Conservation (phyloP, 371 early-diverging fungal species). For the Thermomucor indicae-seudaticae region DNA sequence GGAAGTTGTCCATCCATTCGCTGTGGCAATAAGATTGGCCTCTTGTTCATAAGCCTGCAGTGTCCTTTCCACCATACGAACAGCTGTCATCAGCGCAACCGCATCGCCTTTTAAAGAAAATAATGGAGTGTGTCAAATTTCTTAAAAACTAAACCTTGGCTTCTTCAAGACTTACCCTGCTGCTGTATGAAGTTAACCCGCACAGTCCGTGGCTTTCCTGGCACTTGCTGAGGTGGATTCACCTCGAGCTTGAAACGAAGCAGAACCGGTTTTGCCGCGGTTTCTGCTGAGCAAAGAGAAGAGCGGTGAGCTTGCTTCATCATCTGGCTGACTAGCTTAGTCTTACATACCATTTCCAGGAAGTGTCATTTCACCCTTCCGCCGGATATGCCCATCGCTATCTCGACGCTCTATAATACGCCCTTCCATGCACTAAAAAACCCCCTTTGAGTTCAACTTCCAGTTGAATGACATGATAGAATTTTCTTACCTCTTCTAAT, state of each 20-base stretch:
- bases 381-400: conserved; percentile 30
- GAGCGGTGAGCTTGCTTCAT: background rate
- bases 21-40: conserved; percentile 20
- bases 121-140: background rate
- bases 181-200: conserved; percentile 43
- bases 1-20: conserved; percentile 14
- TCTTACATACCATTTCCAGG: conserved; percentile 21
- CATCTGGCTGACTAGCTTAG: background rate
- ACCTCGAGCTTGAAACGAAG: conserved; percentile 36
- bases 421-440: conserved; percentile 33
- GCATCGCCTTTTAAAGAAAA: conserved; percentile 25
- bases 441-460: too few species aligned
- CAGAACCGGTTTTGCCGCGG: conserved; percentile 25
- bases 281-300: background rate
- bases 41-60: conserved; percentile 38
- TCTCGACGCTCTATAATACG: conserved; percentile 32
- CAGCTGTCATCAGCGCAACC: conserved; percentile 36
- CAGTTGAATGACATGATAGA: background rate
- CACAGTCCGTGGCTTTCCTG: conserved; percentile 14
- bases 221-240: conserved; percentile 12
- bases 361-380: conserved; percentile 38
- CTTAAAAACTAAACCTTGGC: background rate
- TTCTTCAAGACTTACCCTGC: conserved; percentile 25
- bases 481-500: conserved; percentile 30
- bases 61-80: conserved; percentile 30